Base-by-base conservation (phyloP, 2,329 filamentous ascomycete species). In the Penicillium oxalicum region DNA sequence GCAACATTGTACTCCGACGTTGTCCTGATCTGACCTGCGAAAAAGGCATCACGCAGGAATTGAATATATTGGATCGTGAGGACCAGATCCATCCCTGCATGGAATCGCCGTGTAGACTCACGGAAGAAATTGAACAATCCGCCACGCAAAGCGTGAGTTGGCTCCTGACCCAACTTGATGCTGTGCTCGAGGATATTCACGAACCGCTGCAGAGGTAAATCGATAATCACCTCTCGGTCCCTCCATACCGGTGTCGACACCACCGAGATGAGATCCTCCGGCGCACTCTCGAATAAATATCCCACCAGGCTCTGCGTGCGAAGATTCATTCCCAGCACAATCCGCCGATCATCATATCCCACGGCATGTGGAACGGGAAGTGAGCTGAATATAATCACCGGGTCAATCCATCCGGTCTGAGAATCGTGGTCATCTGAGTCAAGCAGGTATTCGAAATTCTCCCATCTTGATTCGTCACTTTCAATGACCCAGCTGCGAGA, bases 81-180 rank as follows among this genome's bases (percentile, higher is more conserved):
- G 9, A 67, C 58, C 9, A 68, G 51, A 40, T 69, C 66, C 54
- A 69, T 45, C 3, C 64, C 65, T 1, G 60, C 59, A 8, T 62
- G 61, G 25, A 56, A 44, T 12, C 36, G 38, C 9, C 49, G 44
- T 12, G 45, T 48, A 9, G 51, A 56, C 34, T 59, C 44, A 9
- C 56, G 48, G 33, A 57, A 60, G 9, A 55, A 58, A 13, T 55
- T 59, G 28, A 69, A 50, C 11, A 66, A 44, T 2, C 63, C 64
- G 6, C 52, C 44, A 4, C 54, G 48, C 12, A 64, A 34, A 11
- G 55, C 48, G 8, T 32, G 8, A 29, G 57, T 48, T 8, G 48
- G 39, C 1, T 52, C 43, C 7, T 52, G 33, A 5, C 29, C 29
- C 29, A 11, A 11, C 29, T 47, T 42, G 28, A 65, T 45, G n/a